Conservation (phyloP, 495 filamentous ascomycete species). For the Lasiosphaeris hirsuta region DNA sequence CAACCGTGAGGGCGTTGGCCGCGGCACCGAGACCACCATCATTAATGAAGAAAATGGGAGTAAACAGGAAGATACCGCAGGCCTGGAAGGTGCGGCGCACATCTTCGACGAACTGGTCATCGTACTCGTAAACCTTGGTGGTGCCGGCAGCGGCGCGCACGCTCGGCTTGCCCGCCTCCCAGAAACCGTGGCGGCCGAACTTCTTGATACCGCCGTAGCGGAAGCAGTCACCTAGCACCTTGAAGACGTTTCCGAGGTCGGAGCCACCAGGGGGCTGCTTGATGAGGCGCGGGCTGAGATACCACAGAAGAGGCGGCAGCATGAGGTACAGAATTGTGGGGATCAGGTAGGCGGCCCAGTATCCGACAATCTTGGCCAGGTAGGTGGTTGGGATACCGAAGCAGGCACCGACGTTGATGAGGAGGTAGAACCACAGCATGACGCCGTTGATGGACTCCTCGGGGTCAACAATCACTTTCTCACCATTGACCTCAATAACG, state of each 20-base stretch:
- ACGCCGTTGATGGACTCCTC: slow-evolving; percentile 70
- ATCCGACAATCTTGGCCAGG: slow-evolving; percentile 52
- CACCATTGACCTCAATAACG: slow-evolving; percentile 62
- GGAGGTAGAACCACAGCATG: slow-evolving; percentile 61
- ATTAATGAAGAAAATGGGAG: slow-evolving; percentile 61
- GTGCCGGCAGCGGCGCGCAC: slow-evolving; percentile 47
- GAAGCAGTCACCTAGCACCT: slow-evolving; percentile 48
- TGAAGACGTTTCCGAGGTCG: slow-evolving; percentile 52
- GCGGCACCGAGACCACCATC: slow-evolving; percentile 44
- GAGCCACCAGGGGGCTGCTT: slow-evolving; percentile 51
- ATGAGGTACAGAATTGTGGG: slow-evolving; percentile 57
- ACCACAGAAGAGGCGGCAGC: slow-evolving; percentile 49
- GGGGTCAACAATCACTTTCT: slow-evolving; percentile 73
- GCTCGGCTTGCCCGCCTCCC: slow-evolving; percentile 57
- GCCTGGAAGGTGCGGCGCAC: slow-evolving; percentile 50
- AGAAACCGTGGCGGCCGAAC: slow-evolving; percentile 56
- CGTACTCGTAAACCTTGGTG: slow-evolving; percentile 36
- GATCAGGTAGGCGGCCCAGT: slow-evolving; percentile 71
- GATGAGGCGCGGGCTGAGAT: slow-evolving; percentile 45
- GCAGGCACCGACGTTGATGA: slow-evolving; percentile 74
- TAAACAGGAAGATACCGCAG: slow-evolving; percentile 54
- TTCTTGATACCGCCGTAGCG: slow-evolving; percentile 46
- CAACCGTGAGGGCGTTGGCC: slow-evolving; percentile 53
- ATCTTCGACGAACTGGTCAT: slow-evolving; percentile 52
- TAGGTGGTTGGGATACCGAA: slow-evolving; percentile 49